A percentile compares a stretch with the other conserved stretches of the same genome.
These are phyloP conservation scores for Ascochyta rabiei DNA, from an alignment of 2,329 filamentous ascomycete genomes.

Conservation along the genomic window DNA sequence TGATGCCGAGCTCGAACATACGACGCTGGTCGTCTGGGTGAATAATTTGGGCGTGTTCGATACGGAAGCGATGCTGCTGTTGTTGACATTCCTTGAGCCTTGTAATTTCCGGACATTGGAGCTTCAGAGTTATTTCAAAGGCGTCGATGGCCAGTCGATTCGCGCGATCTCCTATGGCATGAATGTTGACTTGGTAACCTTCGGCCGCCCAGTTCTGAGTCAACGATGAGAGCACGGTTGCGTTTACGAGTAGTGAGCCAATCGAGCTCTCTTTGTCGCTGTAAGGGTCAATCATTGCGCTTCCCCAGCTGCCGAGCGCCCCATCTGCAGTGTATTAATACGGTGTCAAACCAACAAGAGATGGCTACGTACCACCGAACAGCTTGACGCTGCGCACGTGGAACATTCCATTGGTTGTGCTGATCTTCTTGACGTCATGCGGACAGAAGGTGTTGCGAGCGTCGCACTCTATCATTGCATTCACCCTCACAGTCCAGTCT, in stretches of 20 bases:
- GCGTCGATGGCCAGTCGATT: slow-evolving; percentile 70
- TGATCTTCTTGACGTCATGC: slow-evolving; percentile 54
- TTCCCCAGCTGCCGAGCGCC: slow-evolving; percentile 73
- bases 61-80: slow-evolving; percentile 64
- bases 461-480: slow-evolving; percentile 71
- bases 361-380: slow-evolving; percentile 62
- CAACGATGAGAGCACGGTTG: slow-evolving; percentile 61
- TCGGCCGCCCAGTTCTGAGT: slow-evolving; percentile 64
- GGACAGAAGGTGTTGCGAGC: slow-evolving; percentile 69
- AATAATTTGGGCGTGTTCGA: slow-evolving; percentile 75
- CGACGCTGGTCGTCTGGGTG: slow-evolving; percentile 68
- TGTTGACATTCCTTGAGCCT: slow-evolving; percentile 60
- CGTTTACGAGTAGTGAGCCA: slow-evolving; percentile 70
- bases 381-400: slow-evolving; percentile 70
- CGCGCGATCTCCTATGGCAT: slow-evolving; percentile 73
- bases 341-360: too few relatives aligned
- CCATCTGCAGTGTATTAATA: slow-evolving; percentile 59
- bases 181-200: slow-evolving; percentile 73
- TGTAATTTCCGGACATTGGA: slow-evolving; percentile 55
- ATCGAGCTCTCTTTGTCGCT: slow-evolving; percentile 65
- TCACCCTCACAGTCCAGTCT: slow-evolving; percentile 67
- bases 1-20: slow-evolving; percentile 64
- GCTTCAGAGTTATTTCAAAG: slow-evolving; percentile 62
- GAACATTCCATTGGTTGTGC: slow-evolving; percentile 57
- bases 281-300: slow-evolving; percentile 74